Conservation (phyloP, 108 stramenopile species). For the Fistulifera solaris region DNA sequence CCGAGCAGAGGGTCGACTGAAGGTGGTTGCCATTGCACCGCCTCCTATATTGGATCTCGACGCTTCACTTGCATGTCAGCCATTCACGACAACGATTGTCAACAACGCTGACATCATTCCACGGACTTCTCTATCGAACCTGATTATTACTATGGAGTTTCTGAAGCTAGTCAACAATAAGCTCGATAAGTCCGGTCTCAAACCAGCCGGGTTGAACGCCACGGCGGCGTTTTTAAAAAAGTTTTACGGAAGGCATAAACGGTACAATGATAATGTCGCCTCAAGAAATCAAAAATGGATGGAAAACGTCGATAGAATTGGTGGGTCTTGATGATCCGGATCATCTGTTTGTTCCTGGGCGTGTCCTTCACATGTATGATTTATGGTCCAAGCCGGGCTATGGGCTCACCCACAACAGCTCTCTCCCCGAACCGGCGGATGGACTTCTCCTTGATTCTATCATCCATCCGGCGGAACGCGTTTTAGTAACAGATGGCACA, state of each 20-base stretch:
- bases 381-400: slow-evolving; percentile 8
- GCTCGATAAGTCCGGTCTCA: slow-evolving; percentile 25
- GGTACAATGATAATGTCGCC: slow-evolving; percentile 26
- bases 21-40: slow-evolving; percentile 37
- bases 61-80: slow-evolving; percentile 18
- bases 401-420: too few relatives aligned
- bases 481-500: slow-evolving; percentile 12
- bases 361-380: slow-evolving; percentile 28
- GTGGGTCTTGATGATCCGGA: slow-evolving; percentile 18
- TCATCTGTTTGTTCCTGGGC: slow-evolving; percentile 30
- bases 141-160: slow-evolving; percentile 19
- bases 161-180: slow-evolving; percentile 24
- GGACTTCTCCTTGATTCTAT: too few relatives aligned
- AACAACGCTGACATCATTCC: slow-evolving; percentile 52
- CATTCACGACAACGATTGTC: slow-evolving; percentile 48
- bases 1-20: slow-evolving; percentile 6
- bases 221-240: slow-evolving; percentile 11
- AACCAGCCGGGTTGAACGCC: slow-evolving; percentile 9
- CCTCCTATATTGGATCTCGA: slow-evolving; percentile 38
- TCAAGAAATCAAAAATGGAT: slow-evolving; percentile 15
- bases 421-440: too few relatives aligned
- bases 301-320: not conserved
- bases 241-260: slow-evolving; percentile 17
- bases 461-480: slow-evolving; percentile 12
- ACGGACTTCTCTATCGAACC: slow-evolving; percentile 25